phyloP scores from a whole-genome alignment of 225 moss, liverwort and hornwort genomes.

The Asterella californica region DNA sequence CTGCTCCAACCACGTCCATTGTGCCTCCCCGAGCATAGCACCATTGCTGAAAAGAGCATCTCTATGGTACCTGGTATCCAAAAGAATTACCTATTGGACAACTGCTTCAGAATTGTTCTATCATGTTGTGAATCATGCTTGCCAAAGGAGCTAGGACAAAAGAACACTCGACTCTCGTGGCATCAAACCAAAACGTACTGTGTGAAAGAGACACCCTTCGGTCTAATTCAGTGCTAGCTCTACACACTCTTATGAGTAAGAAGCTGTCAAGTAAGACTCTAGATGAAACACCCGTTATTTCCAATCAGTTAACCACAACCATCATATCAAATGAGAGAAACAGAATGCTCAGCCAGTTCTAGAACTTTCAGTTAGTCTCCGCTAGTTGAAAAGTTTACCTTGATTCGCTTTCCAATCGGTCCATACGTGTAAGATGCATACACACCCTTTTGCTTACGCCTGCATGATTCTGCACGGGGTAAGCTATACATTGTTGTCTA shows the following conservation, averaged over 20 bases:
- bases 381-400: conserved; percentile 46
- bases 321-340: not conserved
- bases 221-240: too few relatives aligned
- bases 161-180: not conserved
- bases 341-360: not conserved
- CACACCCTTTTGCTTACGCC: conserved; percentile 84
- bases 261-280: too few relatives aligned
- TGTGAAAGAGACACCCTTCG: too few relatives aligned
- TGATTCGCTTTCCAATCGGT: conserved; percentile 77
- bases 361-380: not conserved
- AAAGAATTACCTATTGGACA: conserved; percentile 82
- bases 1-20: conserved; percentile 87
- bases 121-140: not conserved
- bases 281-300: too few relatives aligned
- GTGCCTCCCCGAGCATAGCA: conserved; percentile 72
- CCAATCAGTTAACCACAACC: too few relatives aligned
- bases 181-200: not conserved
- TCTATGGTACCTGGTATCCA: conserved; percentile 97
- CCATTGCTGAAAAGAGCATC: conserved; percentile 74
- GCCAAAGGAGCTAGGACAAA: not conserved
- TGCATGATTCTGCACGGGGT: conserved; percentile 25
- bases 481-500: not conserved
- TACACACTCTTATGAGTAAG: not conserved
- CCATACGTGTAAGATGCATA: conserved; percentile 81
- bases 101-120: conserved; percentile 51